A percentile compares a stretch with the other conserved stretches of the same genome.
These are phyloP conservation scores for Camelina sativa DNA, from an alignment of 345 rosid genomes.

Conservation along the genomic window DNA sequence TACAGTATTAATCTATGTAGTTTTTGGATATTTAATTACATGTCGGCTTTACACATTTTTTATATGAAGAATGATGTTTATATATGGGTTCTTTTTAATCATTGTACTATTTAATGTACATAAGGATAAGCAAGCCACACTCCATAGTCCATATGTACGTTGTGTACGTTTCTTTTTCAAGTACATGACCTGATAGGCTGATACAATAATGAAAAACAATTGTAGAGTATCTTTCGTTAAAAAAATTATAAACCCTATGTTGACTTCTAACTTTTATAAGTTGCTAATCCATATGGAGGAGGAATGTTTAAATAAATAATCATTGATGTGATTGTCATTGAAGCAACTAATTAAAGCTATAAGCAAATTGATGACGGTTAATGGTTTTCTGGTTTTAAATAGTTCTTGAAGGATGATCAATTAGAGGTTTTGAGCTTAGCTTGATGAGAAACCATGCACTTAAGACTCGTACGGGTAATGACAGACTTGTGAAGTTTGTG, in stretches of 20 bases:
- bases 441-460: background rate
- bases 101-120: background rate
- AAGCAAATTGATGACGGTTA: background rate
- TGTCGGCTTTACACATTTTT: background rate
- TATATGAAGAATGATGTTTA: background rate
- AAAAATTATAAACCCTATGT: background rate
- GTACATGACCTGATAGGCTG: background rate
- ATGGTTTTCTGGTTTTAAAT: no score
- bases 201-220: background rate
- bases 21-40: background rate
- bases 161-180: background rate
- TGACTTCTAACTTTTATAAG: slow-evolving; percentile 1
- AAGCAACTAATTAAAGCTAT: background rate
- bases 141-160: background rate
- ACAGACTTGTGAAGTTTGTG: background rate
- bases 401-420: background rate
- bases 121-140: background rate
- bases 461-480: background rate
- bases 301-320: background rate
- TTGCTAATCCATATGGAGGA: background rate
- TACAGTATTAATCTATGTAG: background rate
- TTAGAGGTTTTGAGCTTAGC: background rate
- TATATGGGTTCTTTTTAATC: background rate
- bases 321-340: background rate
- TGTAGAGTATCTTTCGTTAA: background rate